These are phyloP conservation scores for Isoetes engelmannii DNA, from an alignment of 83 land plant species.

Conservation along the genomic window DNA sequence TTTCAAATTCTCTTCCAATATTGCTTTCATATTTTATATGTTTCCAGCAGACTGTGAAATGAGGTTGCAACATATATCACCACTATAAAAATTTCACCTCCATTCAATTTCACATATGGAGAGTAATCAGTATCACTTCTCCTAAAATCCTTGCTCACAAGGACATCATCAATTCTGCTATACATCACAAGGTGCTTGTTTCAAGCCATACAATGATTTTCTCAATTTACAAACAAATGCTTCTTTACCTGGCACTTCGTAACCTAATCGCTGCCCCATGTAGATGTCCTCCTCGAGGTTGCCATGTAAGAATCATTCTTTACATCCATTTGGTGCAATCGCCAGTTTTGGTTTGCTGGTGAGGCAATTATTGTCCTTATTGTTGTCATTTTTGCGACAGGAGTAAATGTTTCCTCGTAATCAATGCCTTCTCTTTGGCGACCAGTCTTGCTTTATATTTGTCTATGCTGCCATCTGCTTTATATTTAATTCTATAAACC, in stretches of 20 bases:
- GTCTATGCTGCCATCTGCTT: not conserved
- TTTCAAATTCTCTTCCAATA: too few relatives aligned
- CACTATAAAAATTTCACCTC: too few relatives aligned
- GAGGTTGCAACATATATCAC: too few relatives aligned
- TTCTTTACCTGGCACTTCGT: conserved; percentile 14
- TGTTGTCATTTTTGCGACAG: conserved; percentile 17
- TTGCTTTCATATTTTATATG: too few relatives aligned
- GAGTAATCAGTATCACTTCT: too few relatives aligned
- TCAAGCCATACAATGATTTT: conserved; percentile 8
- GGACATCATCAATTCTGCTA: not conserved
- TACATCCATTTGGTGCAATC: conserved; percentile 26
- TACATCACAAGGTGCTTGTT: conserved; percentile 1
- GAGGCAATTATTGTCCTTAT: conserved; percentile 19
- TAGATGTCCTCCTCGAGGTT: conserved; percentile 24
- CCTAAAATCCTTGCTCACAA: too few relatives aligned
- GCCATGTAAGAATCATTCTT: conserved; percentile 28
- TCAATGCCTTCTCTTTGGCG: conserved; percentile 18
- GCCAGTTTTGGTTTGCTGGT: conserved; percentile 19
- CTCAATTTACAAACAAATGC: conserved; percentile 13
- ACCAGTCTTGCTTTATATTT: conserved; percentile 20
- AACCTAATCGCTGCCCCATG: conserved; percentile 22
- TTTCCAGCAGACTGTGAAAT: too few relatives aligned
- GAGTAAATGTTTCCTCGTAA: conserved; percentile 18
- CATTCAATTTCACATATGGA: too few relatives aligned
- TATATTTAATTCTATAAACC: conserved; percentile 15